Evolutionary conservation across 768 basidiomycete species (phyloP), one percentile per base, ranked within the genome.

Genomic region (Pleurotus salmoneostramineus): DNA sequence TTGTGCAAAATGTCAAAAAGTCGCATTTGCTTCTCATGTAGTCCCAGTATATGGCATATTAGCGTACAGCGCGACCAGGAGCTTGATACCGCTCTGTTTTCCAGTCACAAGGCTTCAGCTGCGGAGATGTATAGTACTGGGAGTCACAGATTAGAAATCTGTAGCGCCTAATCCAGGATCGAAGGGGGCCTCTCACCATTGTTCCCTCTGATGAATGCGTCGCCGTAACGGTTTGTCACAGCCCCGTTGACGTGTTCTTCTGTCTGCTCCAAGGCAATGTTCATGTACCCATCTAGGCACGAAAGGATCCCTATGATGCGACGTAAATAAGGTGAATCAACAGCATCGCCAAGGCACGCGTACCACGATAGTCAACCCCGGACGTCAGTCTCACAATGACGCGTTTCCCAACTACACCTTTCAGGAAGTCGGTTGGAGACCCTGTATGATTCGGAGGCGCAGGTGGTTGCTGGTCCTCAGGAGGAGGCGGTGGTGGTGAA

Each of bases 221-320:
- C 95, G 1, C 96, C 95, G 65, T 96, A 98, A 59, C 79, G 82
- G 68, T 95, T 96, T 35, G 91, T 95, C 49, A 91, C 81, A n/a
- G 72, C 65, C 3, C 95, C 95, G 61, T 91, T 88, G 7, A 95
- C 92, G 70, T 95, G 86, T 72, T 99, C 97, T 73, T 97, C 94
- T 3, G 95, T 97, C 71, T 97, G 92, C 73, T 99, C 97, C 36
- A 98, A 74, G 11, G 94, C 97, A 50, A 98, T 96, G 74, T 98
- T 98, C 97, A 99, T 98, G 72, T 97, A 98, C 0, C 95, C 95
- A 72, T 98, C 97, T 21, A 98, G 81, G 67, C 97, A 98, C 3
- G 94, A 95, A 11, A 99, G 75, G 3, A 95, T 80, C 15, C 96
- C 96, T 98, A 59, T 4, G 35, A 36, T 33, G 7, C 50, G 33